Conservation (phyloP, 805 yeast genomes). For the Candida dendrica region DNA sequence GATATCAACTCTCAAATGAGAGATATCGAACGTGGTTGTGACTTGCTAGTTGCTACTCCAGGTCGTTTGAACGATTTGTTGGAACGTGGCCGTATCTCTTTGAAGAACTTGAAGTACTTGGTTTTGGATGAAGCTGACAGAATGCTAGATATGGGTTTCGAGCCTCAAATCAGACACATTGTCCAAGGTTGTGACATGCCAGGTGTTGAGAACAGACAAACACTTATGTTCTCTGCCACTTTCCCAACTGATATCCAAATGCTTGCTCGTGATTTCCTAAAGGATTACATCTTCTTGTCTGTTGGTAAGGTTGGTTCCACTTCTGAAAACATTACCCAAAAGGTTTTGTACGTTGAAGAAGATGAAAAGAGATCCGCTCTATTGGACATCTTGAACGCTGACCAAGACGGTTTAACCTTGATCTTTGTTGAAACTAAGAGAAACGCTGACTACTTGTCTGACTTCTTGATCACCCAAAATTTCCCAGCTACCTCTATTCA, state of each 20-base stretch:
- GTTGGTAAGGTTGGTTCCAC: slow-evolving; percentile 99
- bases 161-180: slow-evolving; percentile 97
- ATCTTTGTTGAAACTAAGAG: slow-evolving; percentile 97
- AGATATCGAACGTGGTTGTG: slow-evolving; percentile 90
- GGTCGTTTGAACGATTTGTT: slow-evolving; percentile 96
- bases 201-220: slow-evolving; percentile 81
- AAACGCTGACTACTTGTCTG: slow-evolving; percentile 95
- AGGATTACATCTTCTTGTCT: slow-evolving; percentile 89
- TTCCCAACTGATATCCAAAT: slow-evolving; percentile 97
- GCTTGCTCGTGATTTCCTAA: slow-evolving; percentile 95
- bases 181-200: slow-evolving; percentile 99
- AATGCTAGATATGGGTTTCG: slow-evolving; percentile 99
- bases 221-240: slow-evolving; percentile 97
- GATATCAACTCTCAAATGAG: slow-evolving; percentile 83
- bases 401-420: slow-evolving; percentile 79
- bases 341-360: slow-evolving; percentile 85
- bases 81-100: slow-evolving; percentile 90
- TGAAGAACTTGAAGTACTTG: slow-evolving; percentile 83
- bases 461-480: slow-evolving; percentile 79
- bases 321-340: slow-evolving; percentile 96
- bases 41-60: slow-evolving; percentile 95
- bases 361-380: slow-evolving; percentile 87
- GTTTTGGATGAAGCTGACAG: slow-evolving; percentile 99
- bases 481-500: slow-evolving; percentile 98
- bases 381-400: slow-evolving; percentile 77